Conservation (phyloP, 352 stramenopile genomes). For the Pythium angustatum region DNA sequence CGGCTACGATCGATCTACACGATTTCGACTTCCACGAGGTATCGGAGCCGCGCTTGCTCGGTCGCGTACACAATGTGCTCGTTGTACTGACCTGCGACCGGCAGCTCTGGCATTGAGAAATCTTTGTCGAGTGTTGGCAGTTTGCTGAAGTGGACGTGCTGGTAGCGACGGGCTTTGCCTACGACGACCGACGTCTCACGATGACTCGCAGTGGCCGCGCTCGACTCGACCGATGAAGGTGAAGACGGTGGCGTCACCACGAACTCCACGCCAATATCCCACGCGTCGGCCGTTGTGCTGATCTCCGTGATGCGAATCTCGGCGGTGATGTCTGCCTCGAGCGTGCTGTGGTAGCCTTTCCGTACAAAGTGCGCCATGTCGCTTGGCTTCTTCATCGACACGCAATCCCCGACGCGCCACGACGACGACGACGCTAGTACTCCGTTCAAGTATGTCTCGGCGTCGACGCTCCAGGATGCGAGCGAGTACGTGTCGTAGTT, state of each 20-base stretch:
- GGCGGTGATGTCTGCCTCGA: conserved; percentile 5
- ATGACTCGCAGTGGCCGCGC: background rate
- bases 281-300: background rate
- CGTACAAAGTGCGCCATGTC: conserved; percentile 8
- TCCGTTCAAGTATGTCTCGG: conserved; percentile 9
- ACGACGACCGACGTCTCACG: conserved; percentile 19
- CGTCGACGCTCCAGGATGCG: background rate
- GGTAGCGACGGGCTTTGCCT: conserved; percentile 15
- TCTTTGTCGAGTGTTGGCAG: conserved; percentile 11
- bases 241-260: conserved; percentile 12
- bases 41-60: conserved; percentile 20
- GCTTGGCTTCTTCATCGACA: background rate
- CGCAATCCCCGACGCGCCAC: background rate
- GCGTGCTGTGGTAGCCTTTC: conserved; percentile 4
- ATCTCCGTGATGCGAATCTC: conserved; percentile 9
- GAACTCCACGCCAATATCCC: conserved; percentile 16
- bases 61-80: conserved; percentile 23
- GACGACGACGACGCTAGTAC: background rate
- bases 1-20: too few relatives aligned
- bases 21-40: conserved; percentile 26
- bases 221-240: too few relatives aligned
- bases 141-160: conserved; percentile 14
- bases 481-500: conserved; percentile 9
- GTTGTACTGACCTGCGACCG: conserved; percentile 14
- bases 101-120: conserved; percentile 9